Conservation (phyloP, 2,329 filamentous ascomycete species). For the Aureobasidium sp. region DNA sequence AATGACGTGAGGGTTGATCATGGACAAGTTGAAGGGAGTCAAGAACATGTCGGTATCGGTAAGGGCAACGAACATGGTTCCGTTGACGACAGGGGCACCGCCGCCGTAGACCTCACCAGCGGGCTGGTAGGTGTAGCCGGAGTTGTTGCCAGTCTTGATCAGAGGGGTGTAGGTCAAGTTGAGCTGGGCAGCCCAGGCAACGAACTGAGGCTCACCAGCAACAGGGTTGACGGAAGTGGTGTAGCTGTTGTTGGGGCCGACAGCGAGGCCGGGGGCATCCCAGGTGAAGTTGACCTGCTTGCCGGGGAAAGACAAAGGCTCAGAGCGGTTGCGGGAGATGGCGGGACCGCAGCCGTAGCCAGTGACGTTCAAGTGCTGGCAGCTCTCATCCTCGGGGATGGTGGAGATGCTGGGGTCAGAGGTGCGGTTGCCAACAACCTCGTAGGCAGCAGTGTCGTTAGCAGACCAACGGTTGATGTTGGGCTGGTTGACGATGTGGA, state of each 20-base stretch:
- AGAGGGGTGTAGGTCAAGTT: slow-evolving; percentile 46
- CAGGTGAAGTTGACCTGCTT: slow-evolving; percentile 64
- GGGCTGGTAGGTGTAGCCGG: slow-evolving; percentile 66
- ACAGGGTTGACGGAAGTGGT: slow-evolving; percentile 48
- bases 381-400: slow-evolving; percentile 44
- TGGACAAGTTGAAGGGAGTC: slow-evolving; percentile 68
- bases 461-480: slow-evolving; percentile 63
- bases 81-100: slow-evolving; percentile 64
- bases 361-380: slow-evolving; percentile 49
- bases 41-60: slow-evolving; percentile 62
- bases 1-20: slow-evolving; percentile 69
- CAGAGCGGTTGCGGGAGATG: slow-evolving; percentile 61
- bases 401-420: slow-evolving; percentile 48
- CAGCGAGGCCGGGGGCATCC: slow-evolving; percentile 60
- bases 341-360: slow-evolving; percentile 55
- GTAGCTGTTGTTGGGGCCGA: slow-evolving; percentile 80
- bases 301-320: slow-evolving; percentile 67
- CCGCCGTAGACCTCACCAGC: slow-evolving; percentile 59
- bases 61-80: slow-evolving; percentile 71
- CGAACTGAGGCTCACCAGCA: slow-evolving; percentile 56
- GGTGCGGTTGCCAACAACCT: slow-evolving; percentile 55
- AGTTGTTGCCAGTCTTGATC: slow-evolving; percentile 58
- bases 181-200: slow-evolving; percentile 70
- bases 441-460: slow-evolving; percentile 53
- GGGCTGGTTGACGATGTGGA: slow-evolving; percentile 68